These are phyloP conservation scores for Hibiscus syriacus DNA, from an alignment of 345 rosid genomes.

Conservation along the genomic window DNA sequence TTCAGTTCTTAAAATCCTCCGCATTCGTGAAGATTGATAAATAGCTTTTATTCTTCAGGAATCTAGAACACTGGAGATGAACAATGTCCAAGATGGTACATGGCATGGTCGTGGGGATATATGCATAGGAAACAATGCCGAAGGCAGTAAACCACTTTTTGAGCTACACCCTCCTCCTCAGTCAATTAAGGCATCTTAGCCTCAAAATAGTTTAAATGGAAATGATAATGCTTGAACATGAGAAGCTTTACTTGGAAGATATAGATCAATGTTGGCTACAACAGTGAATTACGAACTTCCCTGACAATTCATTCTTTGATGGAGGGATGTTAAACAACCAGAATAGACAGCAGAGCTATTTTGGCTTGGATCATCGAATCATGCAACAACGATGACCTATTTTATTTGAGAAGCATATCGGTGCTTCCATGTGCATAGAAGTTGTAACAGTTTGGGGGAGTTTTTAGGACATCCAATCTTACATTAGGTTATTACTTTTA, in stretches of 20 bases:
- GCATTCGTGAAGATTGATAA: not conserved
- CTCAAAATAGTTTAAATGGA: constrained; percentile 17
- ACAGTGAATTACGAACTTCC: not conserved
- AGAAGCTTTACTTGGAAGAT: not conserved
- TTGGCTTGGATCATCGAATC: not conserved
- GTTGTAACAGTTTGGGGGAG: not conserved
- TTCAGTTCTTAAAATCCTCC: not conserved
- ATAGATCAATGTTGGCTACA: not conserved
- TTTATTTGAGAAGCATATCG: not conserved
- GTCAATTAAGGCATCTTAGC: constrained; percentile 33
- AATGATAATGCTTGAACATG: constrained; percentile 11
- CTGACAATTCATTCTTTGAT: not conserved
- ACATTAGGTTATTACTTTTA: no score
- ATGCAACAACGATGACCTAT: not conserved
- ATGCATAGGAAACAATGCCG: constrained; percentile 53
- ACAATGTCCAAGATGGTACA: constrained; percentile 78
- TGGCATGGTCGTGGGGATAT: constrained; percentile 98
- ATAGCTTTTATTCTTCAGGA: constrained; percentile 38
- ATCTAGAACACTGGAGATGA: constrained; percentile 86
- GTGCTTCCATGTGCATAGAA: not conserved
- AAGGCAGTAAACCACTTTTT: constrained; percentile 42
- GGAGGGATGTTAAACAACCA: not conserved
- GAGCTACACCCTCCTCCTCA: constrained; percentile 43
- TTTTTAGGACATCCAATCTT: not conserved
- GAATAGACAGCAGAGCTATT: not conserved